phyloP scores from a whole-genome alignment of 2,329 filamentous ascomycete species.

The Macrophomina tecta region DNA sequence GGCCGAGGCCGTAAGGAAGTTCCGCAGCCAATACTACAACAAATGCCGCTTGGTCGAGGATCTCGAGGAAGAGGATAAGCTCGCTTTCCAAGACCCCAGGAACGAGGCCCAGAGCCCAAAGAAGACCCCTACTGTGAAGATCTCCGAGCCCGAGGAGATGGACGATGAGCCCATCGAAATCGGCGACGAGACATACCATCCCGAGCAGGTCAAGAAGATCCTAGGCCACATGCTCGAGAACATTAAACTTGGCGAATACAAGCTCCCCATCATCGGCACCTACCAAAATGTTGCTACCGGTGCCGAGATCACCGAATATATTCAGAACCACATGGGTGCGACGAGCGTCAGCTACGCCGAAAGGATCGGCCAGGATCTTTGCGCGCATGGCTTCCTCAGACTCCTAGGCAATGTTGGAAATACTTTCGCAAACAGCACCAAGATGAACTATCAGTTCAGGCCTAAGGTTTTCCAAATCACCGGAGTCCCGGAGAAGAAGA shows the following conservation, averaged over 20 bases:
- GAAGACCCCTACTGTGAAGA: constrained; percentile 83
- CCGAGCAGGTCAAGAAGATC: constrained; percentile 90
- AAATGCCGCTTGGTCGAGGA: constrained; percentile 97
- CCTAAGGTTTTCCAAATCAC: constrained; percentile 87
- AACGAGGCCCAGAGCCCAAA: constrained; percentile 58
- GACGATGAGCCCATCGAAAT: constrained; percentile 88
- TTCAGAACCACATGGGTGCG: constrained; percentile 85
- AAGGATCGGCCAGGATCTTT: constrained; percentile 91
- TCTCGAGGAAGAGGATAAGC: constrained; percentile 96
- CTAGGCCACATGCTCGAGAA: constrained; percentile 83
- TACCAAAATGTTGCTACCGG: constrained; percentile 93
- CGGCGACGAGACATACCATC: constrained; percentile 83
- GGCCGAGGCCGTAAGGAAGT: constrained; percentile 86
- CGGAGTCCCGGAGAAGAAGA: constrained; percentile 88
- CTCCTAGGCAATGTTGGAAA: constrained; percentile 93
- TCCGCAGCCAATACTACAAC: constrained; percentile 97
- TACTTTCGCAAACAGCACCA: constrained; percentile 95
- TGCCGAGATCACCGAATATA: constrained; percentile 92
- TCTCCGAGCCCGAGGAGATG: constrained; percentile 70
- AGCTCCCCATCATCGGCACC: constrained; percentile 92
- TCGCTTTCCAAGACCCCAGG: constrained; percentile 89
- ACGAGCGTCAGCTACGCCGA: constrained; percentile 90
- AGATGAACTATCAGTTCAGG: constrained; percentile 97
- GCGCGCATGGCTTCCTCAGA: constrained; percentile 83
- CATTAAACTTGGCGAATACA: constrained; percentile 87